phyloP scores from a whole-genome alignment of 2,329 filamentous ascomycete species.

The Curvularia spicifera region DNA sequence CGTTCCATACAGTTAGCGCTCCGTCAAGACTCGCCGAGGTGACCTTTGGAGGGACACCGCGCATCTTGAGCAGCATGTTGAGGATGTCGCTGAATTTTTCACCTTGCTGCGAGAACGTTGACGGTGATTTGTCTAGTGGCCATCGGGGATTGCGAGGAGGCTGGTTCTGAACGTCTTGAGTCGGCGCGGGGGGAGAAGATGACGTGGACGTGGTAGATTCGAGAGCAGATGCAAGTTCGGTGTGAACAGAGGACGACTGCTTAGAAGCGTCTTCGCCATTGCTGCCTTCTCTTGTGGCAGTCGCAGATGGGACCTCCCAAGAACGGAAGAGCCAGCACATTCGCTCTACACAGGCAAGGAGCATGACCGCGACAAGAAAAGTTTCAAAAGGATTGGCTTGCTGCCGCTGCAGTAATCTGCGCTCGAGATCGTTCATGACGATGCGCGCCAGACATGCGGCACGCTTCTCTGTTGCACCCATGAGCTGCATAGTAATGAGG shows the following conservation, averaged over 20 bases:
- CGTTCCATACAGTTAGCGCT: slow-evolving; percentile 44
- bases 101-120: slow-evolving; percentile 61
- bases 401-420: slow-evolving; percentile 64
- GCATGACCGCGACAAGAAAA: slow-evolving; percentile 64
- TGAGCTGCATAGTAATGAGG: slow-evolving; percentile 61
- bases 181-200: neutral
- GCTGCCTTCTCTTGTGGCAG: slow-evolving; percentile 2
- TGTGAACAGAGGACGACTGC: slow-evolving; percentile 17
- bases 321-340: slow-evolving; percentile 64
- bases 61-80: slow-evolving; percentile 65
- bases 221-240: slow-evolving; percentile 34
- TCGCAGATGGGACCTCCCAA: slow-evolving; percentile 51
- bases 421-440: slow-evolving; percentile 66
- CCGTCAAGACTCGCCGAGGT: slow-evolving; percentile 40
- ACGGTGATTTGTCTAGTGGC: slow-evolving; percentile 61
- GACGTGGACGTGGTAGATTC: slow-evolving; percentile 25
- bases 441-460: slow-evolving; percentile 59
- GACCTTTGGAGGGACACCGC: slow-evolving; percentile 55
- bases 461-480: slow-evolving; percentile 62
- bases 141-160: slow-evolving; percentile 48
- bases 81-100: slow-evolving; percentile 65
- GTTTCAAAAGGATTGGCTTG: slow-evolving; percentile 64
- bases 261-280: slow-evolving; percentile 5
- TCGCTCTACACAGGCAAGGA: slow-evolving; percentile 65
- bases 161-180: slow-evolving; percentile 11